A percentile compares a stretch with the other conserved stretches of the same genome.
phyloP scores from a whole-genome alignment of 108 stramenopile species.

The Cyclotella cryptica region DNA sequence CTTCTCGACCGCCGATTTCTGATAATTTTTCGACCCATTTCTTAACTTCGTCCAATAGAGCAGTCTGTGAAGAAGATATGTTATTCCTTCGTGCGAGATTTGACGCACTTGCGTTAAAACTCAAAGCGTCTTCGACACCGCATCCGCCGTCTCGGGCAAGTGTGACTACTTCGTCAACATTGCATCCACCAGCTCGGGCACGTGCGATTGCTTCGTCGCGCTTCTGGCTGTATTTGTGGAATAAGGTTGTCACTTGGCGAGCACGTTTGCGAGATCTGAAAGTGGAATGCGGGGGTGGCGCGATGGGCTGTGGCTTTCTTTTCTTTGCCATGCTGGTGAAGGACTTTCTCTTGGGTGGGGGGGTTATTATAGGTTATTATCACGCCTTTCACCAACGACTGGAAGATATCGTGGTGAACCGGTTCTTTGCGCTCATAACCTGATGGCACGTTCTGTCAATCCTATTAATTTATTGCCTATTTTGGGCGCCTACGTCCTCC shows the following conservation, averaged over 20 bases:
- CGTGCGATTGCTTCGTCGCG: slow-evolving; percentile 60
- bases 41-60: slow-evolving; percentile 40
- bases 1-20: slow-evolving; percentile 73
- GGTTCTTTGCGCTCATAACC: no score
- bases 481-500: no score
- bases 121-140: neutral
- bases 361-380: no score
- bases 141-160: slow-evolving; percentile 26
- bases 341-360: no score
- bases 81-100: neutral
- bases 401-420: no score
- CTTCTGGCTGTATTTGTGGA: slow-evolving; percentile 81
- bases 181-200: slow-evolving; percentile 22
- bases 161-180: slow-evolving; percentile 6
- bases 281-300: slow-evolving; percentile 48
- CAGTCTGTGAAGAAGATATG: slow-evolving; percentile 3
- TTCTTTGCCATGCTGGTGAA: slow-evolving; percentile 35
- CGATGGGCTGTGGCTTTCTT: slow-evolving; percentile 43
- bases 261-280: slow-evolving; percentile 77
- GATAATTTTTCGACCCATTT: slow-evolving; percentile 60
- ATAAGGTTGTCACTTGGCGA: slow-evolving; percentile 78
- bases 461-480: no score
- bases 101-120: neutral
- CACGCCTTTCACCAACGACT: no score
- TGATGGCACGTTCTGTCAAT: no score